phyloP scores from a whole-genome alignment of 164 flowering plant species.

The Annona squamosa region DNA sequence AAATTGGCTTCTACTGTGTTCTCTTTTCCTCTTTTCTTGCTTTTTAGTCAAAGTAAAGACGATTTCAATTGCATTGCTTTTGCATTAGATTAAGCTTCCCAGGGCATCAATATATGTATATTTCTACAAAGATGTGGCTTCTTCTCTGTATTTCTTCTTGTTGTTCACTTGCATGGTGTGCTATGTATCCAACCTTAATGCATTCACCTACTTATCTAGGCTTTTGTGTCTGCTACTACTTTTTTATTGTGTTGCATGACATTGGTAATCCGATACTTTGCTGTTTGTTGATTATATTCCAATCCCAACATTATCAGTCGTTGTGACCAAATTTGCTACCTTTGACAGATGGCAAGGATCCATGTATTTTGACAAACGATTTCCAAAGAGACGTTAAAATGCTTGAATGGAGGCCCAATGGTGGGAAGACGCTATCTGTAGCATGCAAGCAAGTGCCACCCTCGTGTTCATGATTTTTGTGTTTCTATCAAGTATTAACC shows the following conservation, averaged over 20 bases:
- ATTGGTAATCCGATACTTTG: not conserved
- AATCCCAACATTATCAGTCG: not conserved
- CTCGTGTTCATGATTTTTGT: constrained; percentile 3
- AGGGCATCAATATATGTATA: too few relatives aligned
- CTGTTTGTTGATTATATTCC: not conserved
- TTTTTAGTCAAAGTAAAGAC: too few relatives aligned
- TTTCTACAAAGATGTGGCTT: too few relatives aligned
- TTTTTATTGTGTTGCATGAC: too few relatives aligned
- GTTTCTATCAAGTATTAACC: not conserved
- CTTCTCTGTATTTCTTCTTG: not conserved
- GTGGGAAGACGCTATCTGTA: constrained; percentile 82
- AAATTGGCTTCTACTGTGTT: not conserved
- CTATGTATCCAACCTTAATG: not conserved
- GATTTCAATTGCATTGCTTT: too few relatives aligned
- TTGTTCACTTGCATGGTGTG: not conserved
- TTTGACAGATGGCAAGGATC: constrained; percentile 15
- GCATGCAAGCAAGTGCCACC: constrained; percentile 76
- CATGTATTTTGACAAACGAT: constrained; percentile 60
- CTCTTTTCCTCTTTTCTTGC: not conserved
- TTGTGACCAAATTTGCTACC: not conserved
- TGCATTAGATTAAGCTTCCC: too few relatives aligned
- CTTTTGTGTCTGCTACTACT: too few relatives aligned
- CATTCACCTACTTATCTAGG: too few relatives aligned
- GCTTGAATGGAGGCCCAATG: constrained; percentile 95
- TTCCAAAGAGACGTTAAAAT: constrained; percentile 61